Base-by-base conservation (phyloP, 2,329 filamentous ascomycete genomes). In the Colletotrichum spaethianum region DNA sequence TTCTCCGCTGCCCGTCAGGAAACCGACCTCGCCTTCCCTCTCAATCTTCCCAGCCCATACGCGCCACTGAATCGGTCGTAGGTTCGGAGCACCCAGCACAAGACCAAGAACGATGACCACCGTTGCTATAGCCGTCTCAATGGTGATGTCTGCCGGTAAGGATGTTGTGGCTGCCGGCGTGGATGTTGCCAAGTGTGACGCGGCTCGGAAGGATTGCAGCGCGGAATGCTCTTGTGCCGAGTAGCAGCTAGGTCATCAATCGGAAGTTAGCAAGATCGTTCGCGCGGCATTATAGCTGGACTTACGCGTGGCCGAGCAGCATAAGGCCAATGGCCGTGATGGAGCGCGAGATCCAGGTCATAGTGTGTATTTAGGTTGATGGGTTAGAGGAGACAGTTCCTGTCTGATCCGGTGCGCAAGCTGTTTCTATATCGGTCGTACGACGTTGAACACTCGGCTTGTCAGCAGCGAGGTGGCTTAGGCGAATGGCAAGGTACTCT, bases 151-250 rank as follows among this genome's bases (percentile, higher is more conserved):
- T 73, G 93, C 83, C 0, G 96, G 96, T 1, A 98, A 88, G 20
- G 88, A 85, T 4, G 87, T 81, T 33, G 84, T 78, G 4, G 84
- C 78, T 52, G 86, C 80, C 38, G 85, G 83, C 53, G 85, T 80
- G 64, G 86, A 82, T 42, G 86, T 85, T n/a, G 67, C 55, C 11
- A 73, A 23, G 3, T 38, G 56, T 28, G 56, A 73, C 62, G 87
- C 85, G 63, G 82, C 80, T 65, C 84, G 83, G 76, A 87, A 86
- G 67, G 92, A 89, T 76, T 92, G 90, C 61, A 97, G 89, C 28
- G 91, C 87, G 8, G 94, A 93, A 84, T 98, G 94, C 84, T 99
- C 96, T 83, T 98, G 93, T 57, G 95, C 95, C 63, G 96, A 99
- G 84, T 98, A 99, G 84, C 95, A 97, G 75, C 96, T 99, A 78